These are phyloP conservation scores for Ascodesmis nigricans DNA, from an alignment of 495 filamentous ascomycete genomes.

Conservation along the genomic window DNA sequence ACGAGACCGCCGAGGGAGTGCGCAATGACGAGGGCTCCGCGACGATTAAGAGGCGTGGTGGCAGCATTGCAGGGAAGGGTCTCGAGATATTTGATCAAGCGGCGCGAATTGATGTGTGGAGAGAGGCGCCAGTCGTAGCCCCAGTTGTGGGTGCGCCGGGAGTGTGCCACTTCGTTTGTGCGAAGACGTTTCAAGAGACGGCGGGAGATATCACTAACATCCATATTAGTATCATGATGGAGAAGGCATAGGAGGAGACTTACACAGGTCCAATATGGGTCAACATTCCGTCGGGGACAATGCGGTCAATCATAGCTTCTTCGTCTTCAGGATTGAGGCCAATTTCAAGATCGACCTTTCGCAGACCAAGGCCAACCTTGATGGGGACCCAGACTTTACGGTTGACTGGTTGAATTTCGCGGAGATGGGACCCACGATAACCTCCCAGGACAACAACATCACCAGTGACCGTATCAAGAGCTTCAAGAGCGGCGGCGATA, in stretches of 20 bases:
- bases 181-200: constrained; percentile 53
- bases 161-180: constrained; percentile 40
- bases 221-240: neutral
- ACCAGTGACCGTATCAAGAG: constrained; percentile 48
- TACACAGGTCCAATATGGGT: constrained; percentile 66
- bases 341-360: constrained; percentile 80
- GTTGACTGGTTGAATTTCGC: constrained; percentile 61
- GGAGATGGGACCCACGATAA: constrained; percentile 70
- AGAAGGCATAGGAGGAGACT: neutral
- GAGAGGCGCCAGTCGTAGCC: constrained; percentile 92
- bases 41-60: constrained; percentile 12
- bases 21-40: constrained; percentile 59
- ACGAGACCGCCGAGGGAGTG: constrained; percentile 83
- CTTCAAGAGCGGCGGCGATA: constrained; percentile 23
- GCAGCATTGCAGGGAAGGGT: constrained; percentile 49
- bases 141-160: constrained; percentile 64
- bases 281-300: constrained; percentile 68
- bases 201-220: constrained; percentile 44
- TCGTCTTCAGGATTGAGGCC: constrained; percentile 69
- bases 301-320: constrained; percentile 55
- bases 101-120: constrained; percentile 49
- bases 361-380: constrained; percentile 78
- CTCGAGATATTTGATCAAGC: constrained; percentile 49
- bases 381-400: constrained; percentile 82
- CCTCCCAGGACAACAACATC: constrained; percentile 81